These are phyloP conservation scores for Aspergillus sp. DNA, from an alignment of 2,329 filamentous ascomycete species.

Conservation along the genomic window DNA sequence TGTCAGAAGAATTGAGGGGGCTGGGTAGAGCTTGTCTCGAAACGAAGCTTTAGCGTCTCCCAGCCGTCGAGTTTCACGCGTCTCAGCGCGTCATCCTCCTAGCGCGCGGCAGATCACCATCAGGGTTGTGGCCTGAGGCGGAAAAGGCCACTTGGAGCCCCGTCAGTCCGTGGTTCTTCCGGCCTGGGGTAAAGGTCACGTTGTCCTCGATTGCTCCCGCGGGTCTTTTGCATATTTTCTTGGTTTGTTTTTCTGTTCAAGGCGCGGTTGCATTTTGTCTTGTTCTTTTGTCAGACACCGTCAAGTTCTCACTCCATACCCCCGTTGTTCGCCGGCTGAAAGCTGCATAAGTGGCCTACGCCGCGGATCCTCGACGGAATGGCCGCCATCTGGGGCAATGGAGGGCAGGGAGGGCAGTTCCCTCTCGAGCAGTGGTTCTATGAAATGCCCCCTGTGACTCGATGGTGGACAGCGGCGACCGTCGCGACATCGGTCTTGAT, in stretches of 20 bases:
- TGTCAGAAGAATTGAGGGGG: constrained; percentile 9
- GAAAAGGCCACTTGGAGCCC: constrained; percentile 26
- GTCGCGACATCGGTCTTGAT: constrained; percentile 84
- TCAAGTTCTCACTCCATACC: neutral
- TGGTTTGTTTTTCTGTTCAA: neutral
- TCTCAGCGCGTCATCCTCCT: constrained; percentile 13
- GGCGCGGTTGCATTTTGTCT: neutral
- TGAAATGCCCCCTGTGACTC: constrained; percentile 94
- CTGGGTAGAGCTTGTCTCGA: neutral
- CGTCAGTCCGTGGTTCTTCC: neutral
- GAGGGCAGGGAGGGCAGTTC: constrained; percentile 56
- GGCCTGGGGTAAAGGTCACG: neutral
- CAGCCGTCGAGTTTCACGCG: constrained; percentile 26
- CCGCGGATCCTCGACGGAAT: constrained; percentile 26
- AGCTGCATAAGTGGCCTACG: neutral
- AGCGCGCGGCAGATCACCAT: constrained; percentile 12
- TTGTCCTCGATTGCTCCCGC: neutral
- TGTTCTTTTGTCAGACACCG: neutral
- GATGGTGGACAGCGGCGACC: constrained; percentile 95
- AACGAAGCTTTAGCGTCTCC: constrained; percentile 5
- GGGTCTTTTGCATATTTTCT: neutral
- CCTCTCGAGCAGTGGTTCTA: constrained; percentile 98
- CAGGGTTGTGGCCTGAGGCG: constrained; percentile 9
- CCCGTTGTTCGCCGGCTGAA: neutral
- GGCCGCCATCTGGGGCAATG: constrained; percentile 47